Percentiles rank a stretch among this genome's conserved stretches.
phyloP scores from a whole-genome alignment of 371 early-diverging fungal species.

The Batrachochytrium dendrobatidis region DNA sequence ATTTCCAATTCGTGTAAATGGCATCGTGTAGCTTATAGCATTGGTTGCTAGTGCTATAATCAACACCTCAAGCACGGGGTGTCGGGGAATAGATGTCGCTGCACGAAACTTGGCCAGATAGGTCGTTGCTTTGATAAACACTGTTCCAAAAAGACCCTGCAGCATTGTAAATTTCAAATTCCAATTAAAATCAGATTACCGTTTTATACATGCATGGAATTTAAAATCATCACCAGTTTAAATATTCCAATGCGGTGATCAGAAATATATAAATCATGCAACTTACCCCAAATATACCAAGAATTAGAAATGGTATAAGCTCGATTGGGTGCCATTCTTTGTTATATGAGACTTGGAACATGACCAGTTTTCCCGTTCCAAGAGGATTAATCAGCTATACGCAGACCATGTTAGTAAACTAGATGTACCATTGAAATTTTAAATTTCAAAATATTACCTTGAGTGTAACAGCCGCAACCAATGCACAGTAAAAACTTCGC shows the following conservation, averaged over 20 bases:
- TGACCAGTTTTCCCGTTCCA: conserved; percentile 86
- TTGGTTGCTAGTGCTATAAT: conserved; percentile 66
- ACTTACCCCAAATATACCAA: conserved; percentile 84
- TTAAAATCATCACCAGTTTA: too few relatives aligned
- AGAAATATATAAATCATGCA: background rate
- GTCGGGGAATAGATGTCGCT: conserved; percentile 27
- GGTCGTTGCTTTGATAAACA: conserved; percentile 66
- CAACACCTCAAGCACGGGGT: conserved; percentile 68
- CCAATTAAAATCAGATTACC: too few relatives aligned
- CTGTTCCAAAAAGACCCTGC: conserved; percentile 81
- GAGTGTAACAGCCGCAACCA: conserved; percentile 83
- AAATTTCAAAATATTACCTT: conserved; percentile 46
- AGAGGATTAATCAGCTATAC: conserved; percentile 77
- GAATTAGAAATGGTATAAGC: conserved; percentile 66
- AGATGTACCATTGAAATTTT: too few relatives aligned
- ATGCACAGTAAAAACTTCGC: conserved; percentile 87
- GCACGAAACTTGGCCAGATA: conserved; percentile 9
- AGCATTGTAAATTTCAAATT: too few relatives aligned
- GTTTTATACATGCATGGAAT: too few relatives aligned
- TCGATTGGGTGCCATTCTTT: conserved; percentile 87
- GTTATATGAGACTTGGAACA: conserved; percentile 90
- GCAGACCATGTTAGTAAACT: background rate
- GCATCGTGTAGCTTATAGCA: conserved; percentile 65
- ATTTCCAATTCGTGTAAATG: conserved; percentile 54
- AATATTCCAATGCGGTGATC: too few relatives aligned